Base-by-base conservation (phyloP, 2,329 filamentous ascomycete species). In the Talaromyces sp. region DNA sequence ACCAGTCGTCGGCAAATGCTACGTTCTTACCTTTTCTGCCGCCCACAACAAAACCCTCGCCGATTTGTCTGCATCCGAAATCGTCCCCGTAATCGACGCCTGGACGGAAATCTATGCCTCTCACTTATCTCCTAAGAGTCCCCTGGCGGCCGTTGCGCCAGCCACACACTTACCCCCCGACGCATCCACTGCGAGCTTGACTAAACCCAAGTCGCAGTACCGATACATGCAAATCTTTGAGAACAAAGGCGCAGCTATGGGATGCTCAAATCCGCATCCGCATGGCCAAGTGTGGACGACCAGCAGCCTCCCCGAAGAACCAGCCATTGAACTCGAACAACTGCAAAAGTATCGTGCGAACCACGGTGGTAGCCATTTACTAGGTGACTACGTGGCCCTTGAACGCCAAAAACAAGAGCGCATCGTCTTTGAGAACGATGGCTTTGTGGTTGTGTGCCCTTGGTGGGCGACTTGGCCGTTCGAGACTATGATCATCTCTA, bases 391-490 rank as follows among this genome's bases (percentile, higher is more conserved):
- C 74, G 92, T 90, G 1, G 85, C 88, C 72, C 82, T 97, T 3
- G 95, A 99, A 77, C 81, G 89, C 62, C 84, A 89, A 71, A 96
- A 96, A 80, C 81, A 88, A 70, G 93, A 97, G 79, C 88, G 95
- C 11, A 85, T 96, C 9, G 90, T 99, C 0, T 97, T 91, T 75
- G 89, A 96, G 76, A 99, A 99, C 75, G 86, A 86, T 11, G 84
- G 84, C 0, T 99, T 98, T 77, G 81, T 97, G 49, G 89, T 93
- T 0, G 86, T 98, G 17, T 97, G 93, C 73, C 95, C 95, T 0
- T 99, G 95, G 93, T 99, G 95, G 95, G 95, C 92, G 0, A 85
- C 92, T 19, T 99, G 95, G 95, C 95, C 95, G 0, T 99, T 97
- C 68, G 95, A 99, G 82, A 90, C 94, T 56, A 90, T 99, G 83